Evolutionary conservation across 2,329 filamentous ascomycete genomes (phyloP).

Genomic region (Fusarium newnesense): DNA sequence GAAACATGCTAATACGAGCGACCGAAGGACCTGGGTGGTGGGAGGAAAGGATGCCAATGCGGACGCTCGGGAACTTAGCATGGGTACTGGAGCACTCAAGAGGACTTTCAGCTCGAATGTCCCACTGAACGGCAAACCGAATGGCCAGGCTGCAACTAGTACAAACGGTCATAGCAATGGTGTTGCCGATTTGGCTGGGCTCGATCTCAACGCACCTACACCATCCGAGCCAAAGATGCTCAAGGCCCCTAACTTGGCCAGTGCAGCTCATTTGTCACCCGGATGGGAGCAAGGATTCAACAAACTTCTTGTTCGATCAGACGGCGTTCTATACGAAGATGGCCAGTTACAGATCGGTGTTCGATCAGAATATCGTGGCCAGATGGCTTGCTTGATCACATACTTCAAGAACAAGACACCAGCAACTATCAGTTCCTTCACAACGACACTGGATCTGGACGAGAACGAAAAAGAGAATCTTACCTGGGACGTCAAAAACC

Average conservation of each 20-base stretch:
- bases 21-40: conserved; percentile 98
- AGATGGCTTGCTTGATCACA: conserved; percentile 92
- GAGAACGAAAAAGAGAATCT: conserved; percentile 71
- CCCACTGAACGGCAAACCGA: conserved; percentile 60
- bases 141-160: conserved; percentile 56
- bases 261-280: conserved; percentile 89
- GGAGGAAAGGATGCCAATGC: conserved; percentile 94
- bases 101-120: conserved; percentile 80
- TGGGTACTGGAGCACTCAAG: conserved; percentile 85
- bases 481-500: conserved; percentile 86
- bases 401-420: conserved; percentile 97
- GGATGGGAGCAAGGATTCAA: conserved; percentile 95
- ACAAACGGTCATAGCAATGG: conserved; percentile 63
- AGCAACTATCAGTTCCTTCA: conserved; percentile 87
- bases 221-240: conserved; percentile 66
- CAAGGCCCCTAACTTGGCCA: conserved; percentile 86
- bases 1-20: conserved; percentile 91
- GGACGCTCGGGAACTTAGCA: conserved; percentile 80
- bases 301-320: conserved; percentile 78
- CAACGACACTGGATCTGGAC: conserved; percentile 90
- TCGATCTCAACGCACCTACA: conserved; percentile 77
- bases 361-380: conserved; percentile 92
- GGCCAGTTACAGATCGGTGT: conserved; percentile 92
- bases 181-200: conserved; percentile 76
- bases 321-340: conserved; percentile 95